phyloP scores from a whole-genome alignment of 306 rosid species.

The Geum urbanum region DNA sequence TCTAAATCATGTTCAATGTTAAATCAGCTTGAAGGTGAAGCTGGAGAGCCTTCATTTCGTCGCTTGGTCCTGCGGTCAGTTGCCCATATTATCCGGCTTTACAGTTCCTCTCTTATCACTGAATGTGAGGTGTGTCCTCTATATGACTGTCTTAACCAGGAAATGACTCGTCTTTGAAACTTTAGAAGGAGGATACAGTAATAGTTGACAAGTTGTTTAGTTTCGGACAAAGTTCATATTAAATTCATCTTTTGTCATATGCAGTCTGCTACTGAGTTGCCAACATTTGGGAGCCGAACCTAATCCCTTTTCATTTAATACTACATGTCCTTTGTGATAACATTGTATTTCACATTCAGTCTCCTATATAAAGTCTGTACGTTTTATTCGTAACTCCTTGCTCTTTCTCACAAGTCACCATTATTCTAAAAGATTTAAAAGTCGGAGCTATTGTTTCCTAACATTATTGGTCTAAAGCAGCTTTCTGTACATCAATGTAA shows the following conservation, averaged over 20 bases:
- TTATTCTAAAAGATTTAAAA: conserved; percentile 1
- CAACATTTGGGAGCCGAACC: background rate
- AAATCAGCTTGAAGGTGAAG: conserved; percentile 86
- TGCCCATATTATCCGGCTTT: conserved; percentile 95
- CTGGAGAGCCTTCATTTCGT: conserved; percentile 88
- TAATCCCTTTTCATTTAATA: background rate
- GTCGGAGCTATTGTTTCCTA: background rate
- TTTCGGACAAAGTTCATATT: background rate
- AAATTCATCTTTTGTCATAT: background rate
- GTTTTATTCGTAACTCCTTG: background rate
- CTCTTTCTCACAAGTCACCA: background rate
- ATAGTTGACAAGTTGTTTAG: background rate
- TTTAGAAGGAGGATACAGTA: conserved; percentile 12
- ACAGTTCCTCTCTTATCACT: conserved; percentile 89
- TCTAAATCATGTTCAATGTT: conserved; percentile 26
- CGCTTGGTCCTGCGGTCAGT: conserved; percentile 97
- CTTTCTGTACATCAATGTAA: background rate
- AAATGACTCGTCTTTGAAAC: conserved; percentile 11
- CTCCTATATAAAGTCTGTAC: background rate
- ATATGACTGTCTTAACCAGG: conserved; percentile 25
- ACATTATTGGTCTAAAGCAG: background rate
- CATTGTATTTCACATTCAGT: background rate
- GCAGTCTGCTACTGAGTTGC: background rate
- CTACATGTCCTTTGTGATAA: background rate
- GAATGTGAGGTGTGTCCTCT: conserved; percentile 82